Percentiles rank a stretch among this genome's conserved stretches.
Evolutionary conservation across 257 asterid species (phyloP).

Genomic region (Leptodermis oblonga): DNA sequence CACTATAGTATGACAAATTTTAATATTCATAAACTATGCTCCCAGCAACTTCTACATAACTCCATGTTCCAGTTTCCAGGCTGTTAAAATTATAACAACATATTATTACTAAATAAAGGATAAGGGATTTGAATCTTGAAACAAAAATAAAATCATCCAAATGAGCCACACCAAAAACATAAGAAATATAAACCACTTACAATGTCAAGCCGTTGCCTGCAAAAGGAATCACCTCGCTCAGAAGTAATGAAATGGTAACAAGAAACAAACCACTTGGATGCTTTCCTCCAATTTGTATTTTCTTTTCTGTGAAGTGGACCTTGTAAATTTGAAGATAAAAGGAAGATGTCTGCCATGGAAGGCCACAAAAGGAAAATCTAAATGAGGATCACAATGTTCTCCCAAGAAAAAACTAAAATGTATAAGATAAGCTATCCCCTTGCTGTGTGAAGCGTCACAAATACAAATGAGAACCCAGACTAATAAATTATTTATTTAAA

Average conservation of each 20-base stretch:
- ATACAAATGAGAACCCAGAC: not conserved
- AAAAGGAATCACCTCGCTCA: slow-evolving; percentile 85
- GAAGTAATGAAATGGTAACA: slow-evolving; percentile 61
- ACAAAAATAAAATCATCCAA: slow-evolving; percentile 4
- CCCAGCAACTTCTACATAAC: not conserved
- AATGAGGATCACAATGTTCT: slow-evolving; percentile 2
- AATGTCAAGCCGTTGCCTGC: slow-evolving; percentile 57
- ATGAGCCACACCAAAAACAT: not conserved
- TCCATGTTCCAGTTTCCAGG: not conserved
- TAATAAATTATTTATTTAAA: not conserved
- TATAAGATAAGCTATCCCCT: not conserved
- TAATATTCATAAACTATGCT: not conserved
- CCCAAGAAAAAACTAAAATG: too few relatives aligned
- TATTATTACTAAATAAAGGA: not conserved
- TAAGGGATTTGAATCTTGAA: slow-evolving; percentile 10
- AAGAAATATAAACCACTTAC: slow-evolving; percentile 63
- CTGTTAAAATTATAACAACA: not conserved
- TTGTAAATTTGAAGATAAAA: slow-evolving; percentile 81
- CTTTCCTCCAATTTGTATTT: slow-evolving; percentile 86
- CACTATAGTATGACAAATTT: not conserved
- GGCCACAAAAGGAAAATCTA: slow-evolving; percentile 1
- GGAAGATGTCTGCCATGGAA: slow-evolving; percentile 77
- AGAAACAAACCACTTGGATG: slow-evolving; percentile 84
- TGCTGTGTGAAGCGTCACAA: not conserved
- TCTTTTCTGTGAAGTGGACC: slow-evolving; percentile 75